Evolutionary conservation across 202 grass and related monocot species (phyloP), one percentile per base, ranked within the genome.

Genomic region (Elaeis oleifera): DNA sequence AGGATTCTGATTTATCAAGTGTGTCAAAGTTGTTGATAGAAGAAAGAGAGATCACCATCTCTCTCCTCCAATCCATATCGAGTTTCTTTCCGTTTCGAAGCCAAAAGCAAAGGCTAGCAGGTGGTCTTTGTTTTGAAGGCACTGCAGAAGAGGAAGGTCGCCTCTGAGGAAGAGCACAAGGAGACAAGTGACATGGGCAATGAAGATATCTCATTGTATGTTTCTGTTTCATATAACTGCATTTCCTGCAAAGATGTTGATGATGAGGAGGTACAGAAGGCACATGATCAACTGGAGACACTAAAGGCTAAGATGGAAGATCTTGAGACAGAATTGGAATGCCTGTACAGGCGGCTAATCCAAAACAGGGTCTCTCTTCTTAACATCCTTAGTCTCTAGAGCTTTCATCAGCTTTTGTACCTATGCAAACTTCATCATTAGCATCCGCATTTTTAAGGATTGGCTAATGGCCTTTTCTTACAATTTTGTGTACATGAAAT

Each of bases 271-370:
- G 23, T 49, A 19, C 5, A 31, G 8, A 51, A 71, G 53, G 56
- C 68, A 18, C 56, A 39, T 55, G 29, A 58, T 63, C 77, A 72
- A 68, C 67, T 78, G 76, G 65, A 72, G 59, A 58, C 69, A 57
- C 53, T 75, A 70, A 77, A 16, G 77, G 75, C 49, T 74, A 71
- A 27, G 23, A 73, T 90, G 18, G 67, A 59, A 53, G 23, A 23
- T 18, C 62, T 84, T 22, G 80, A 76, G 71, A 73, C 73, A 5
- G 78, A 49, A 53, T 71, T 67, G 18, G 77, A 76, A 39, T 71
- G 76, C 8, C 62, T 95, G 31, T 87, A 84, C 62, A 79, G 83
- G 56, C 77, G 76, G 11, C 63, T 95, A 22, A 71, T 90, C 67
- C 74, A 84, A 16, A 76, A 61, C 67, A 78, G 74, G 72, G 83